Evolutionary conservation across 257 asterid species (phyloP).

Genomic region (Echites panduratus): DNA sequence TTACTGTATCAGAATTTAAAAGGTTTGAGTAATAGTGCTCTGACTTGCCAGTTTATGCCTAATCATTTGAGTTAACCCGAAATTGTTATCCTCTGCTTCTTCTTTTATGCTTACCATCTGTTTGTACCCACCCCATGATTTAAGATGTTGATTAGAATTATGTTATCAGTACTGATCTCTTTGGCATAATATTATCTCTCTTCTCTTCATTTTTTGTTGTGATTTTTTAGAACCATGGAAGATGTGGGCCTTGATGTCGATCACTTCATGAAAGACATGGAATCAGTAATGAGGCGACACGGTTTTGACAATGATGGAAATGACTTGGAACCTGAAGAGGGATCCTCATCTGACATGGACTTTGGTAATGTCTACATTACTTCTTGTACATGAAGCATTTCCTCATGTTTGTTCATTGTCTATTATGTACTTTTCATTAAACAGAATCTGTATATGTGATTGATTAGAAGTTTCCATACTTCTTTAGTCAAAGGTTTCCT

Average conservation of each 20-base stretch:
- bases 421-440: neutral
- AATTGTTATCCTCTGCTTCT: neutral
- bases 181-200: slow-evolving; percentile 4
- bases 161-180: neutral
- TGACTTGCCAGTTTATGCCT: neutral
- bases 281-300: slow-evolving; percentile 47
- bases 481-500: neutral
- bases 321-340: slow-evolving; percentile 56
- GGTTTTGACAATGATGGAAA: slow-evolving; percentile 39
- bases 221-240: slow-evolving; percentile 39
- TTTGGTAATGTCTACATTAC: slow-evolving; percentile 42
- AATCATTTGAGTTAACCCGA: neutral
- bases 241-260: slow-evolving; percentile 77
- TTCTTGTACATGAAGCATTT: slow-evolving; percentile 5
- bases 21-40: neutral
- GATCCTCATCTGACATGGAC: slow-evolving; percentile 68
- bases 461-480: neutral
- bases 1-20: neutral
- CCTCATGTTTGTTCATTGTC: neutral
- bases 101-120: neutral
- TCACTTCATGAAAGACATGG: slow-evolving; percentile 80
- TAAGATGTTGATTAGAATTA: neutral
- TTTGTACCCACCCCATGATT: neutral
- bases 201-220: neutral
- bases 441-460: neutral